Percentiles rank a stretch among this genome's conserved stretches.
Evolutionary conservation across 2,329 filamentous ascomycete genomes (phyloP).

Genomic region (Tolypocladium cylindrosporum): DNA sequence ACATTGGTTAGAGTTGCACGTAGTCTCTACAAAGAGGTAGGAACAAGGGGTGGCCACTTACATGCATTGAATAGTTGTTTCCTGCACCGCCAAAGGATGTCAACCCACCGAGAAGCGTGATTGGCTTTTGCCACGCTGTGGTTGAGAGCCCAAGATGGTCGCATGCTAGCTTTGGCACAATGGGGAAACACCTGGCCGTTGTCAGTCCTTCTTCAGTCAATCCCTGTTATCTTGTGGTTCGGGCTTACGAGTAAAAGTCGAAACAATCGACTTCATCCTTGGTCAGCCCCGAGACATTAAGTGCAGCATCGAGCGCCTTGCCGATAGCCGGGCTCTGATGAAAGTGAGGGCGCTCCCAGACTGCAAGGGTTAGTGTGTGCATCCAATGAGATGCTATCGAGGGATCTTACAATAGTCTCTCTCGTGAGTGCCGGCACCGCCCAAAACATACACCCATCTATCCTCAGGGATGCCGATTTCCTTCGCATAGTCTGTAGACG

Average conservation of each 20-base stretch:
- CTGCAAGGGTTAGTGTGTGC: conserved; percentile 17
- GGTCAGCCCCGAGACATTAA: conserved; percentile 34
- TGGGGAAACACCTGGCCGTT: conserved; percentile 52
- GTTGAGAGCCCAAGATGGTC: conserved; percentile 46
- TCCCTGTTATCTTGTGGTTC: not conserved
- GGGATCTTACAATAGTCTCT: conserved; percentile 34
- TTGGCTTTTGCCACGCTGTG: conserved; percentile 32
- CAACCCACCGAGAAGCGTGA: conserved; percentile 54
- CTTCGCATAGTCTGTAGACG: conserved; percentile 42
- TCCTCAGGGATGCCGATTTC: conserved; percentile 42
- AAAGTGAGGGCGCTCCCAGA: conserved; percentile 53
- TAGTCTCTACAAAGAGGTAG: not conserved
- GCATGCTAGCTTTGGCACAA: conserved; percentile 57
- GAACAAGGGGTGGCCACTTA: conserved; percentile 14
- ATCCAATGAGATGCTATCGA: not conserved
- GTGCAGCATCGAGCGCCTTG: conserved; percentile 42
- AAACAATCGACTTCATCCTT: conserved; percentile 46
- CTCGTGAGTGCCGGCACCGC: conserved; percentile 53
- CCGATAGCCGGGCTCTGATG: conserved; percentile 48
- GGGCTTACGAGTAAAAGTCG: conserved; percentile 50
- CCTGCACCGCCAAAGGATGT: conserved; percentile 62
- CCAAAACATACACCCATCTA: conserved; percentile 55
- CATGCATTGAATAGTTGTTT: conserved; percentile 64
- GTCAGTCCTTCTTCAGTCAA: not conserved
- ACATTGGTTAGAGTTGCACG: accelerated